Evolutionary conservation across 2,329 filamentous ascomycete species (phyloP), one percentile per base, ranked within the genome.

Genomic region (Colletotrichum zoysiae): DNA sequence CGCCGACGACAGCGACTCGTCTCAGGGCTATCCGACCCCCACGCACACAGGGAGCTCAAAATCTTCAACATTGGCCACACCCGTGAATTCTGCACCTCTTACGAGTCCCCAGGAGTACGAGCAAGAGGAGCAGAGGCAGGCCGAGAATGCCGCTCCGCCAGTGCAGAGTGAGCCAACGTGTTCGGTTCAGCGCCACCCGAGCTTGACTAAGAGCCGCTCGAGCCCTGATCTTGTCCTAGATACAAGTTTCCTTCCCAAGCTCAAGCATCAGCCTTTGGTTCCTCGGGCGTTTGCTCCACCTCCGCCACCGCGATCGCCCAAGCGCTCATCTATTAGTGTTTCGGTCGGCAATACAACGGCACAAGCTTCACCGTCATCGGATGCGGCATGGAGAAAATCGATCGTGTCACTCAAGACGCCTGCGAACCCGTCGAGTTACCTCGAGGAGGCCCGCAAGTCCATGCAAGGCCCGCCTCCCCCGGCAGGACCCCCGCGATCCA

Each of bases 251-350:
- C 76, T 81, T 26, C 81, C 83, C 1, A 75, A 80, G n/a, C 76
- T 81, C 5, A 82, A 80, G 51, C 81, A 84, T 50, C 83, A 83
- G 51, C 77, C 82, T 11, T 77, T 85, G 6, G 78, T 77, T 46
- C 70, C 66, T 5, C 65, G 70, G 48, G 48, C 66, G 1, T 12
- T 72, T 23, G 42, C 60, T 30, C 70, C 70, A 12, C 74, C 48
- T 62, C 75, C 61, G 55, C 72, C 59, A 44, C 69, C 72, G 78
- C 56, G 65, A 76, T 74, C 79, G 75, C 71, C 67, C 12, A 74
- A 71, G 50, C 55, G 70, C 14, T 50, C 35, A 6, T 68, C 67
- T 7, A 70, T 69, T 9, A 44, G 26, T 26, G 70, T 53, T 23
- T 46, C 40, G 70, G 26, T 66, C 62, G 23, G 57, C 23, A 65